Base-by-base conservation (phyloP, 371 early-diverging fungal genomes). In the Lichtheimia ornata region DNA sequence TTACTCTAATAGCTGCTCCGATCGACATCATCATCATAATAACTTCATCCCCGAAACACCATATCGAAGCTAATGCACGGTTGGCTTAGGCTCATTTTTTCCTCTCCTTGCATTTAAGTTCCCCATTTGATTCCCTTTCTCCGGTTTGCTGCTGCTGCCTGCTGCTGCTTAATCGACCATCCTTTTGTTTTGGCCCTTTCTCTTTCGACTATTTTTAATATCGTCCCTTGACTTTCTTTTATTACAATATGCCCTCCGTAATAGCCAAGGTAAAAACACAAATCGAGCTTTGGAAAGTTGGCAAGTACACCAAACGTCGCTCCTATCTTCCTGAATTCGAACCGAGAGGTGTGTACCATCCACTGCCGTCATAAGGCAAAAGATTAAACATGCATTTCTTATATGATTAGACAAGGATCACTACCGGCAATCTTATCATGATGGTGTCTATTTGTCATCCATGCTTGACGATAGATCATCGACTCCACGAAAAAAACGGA, bases 261-360 rank as follows among this genome's bases (percentile, higher is more conserved):
- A 42, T 59, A 24, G 52, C 50, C 51, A 59, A 59, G 50, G 14
- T 59, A 18, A 59, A 59, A 43, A 59, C 35, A 42, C 60, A 59
- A 44, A 50, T 59, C 25, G 60, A 59, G 24, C 30, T 59, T 40
- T 59, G 60, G 60, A 50, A 52, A 24, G 52, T 59, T 14, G 43
- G 27, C 24, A 59, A 59, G 28, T 59, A 59, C 13, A 59, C 60
- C n/a, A 59, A 59, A 59, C 50, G 60, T 15, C 51, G 60, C 14
- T 52, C 52, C 7, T 59, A 59, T 52, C 15, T 47, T 5, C 57
- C 57, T 1, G 57, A 43, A 45, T 56, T 27, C n/a, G 57, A 56
- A 45, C 43, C 57, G 18, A 56, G 28, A 56, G 57, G 57, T 56
- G 25, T 9, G 52, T 27, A 5, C 27, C 3, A 52, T 24, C 52